These are phyloP conservation scores for Triticum monococcum DNA, from an alignment of 176 grass and related monocot species.

Conservation along the genomic window DNA sequence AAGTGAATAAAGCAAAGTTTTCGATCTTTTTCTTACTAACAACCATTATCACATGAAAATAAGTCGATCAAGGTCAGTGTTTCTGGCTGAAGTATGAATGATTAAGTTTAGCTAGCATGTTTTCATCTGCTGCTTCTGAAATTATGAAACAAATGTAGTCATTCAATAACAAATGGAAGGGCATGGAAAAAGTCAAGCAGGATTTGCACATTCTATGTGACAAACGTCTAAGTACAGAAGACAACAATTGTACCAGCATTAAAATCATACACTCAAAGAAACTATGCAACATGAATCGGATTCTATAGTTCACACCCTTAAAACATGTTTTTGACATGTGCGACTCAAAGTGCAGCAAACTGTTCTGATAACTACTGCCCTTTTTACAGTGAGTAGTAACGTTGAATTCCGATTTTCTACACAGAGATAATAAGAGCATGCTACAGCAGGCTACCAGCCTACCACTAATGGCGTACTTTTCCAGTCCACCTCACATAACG, in stretches of 20 bases:
- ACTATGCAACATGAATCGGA: background rate
- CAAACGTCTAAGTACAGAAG: background rate
- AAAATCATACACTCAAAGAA: background rate
- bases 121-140: background rate
- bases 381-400: background rate
- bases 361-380: background rate
- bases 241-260: background rate
- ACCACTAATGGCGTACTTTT: background rate
- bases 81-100: background rate
- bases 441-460: background rate
- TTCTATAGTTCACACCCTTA: background rate
- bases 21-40: background rate
- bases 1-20: background rate
- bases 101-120: background rate
- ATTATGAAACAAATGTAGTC: background rate
- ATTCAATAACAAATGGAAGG: background rate
- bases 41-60: background rate
- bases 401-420: background rate
- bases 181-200: background rate
- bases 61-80: background rate
- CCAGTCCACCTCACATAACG: background rate
- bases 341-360: background rate
- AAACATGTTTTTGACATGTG: background rate
- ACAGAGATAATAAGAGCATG: background rate
- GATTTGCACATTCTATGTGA: background rate